Percentiles rank a stretch among this genome's conserved stretches.
Conservation (phyloP, 106 monocot genomes). For the Acorus gramineus region DNA sequence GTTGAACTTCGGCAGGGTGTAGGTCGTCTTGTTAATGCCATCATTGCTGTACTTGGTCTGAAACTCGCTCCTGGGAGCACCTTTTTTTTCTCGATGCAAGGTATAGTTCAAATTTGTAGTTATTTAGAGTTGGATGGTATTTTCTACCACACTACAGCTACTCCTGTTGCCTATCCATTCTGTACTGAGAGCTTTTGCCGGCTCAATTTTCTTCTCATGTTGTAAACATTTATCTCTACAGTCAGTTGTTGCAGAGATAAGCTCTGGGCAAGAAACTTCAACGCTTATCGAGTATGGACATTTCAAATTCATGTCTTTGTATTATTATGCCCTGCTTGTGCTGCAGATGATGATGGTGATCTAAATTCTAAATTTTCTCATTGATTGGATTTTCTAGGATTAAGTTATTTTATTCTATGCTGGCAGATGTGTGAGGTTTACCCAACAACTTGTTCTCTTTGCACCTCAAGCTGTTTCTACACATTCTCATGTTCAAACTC, state of each 20-base stretch:
- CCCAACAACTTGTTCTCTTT: conserved; percentile 98
- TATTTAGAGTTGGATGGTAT: no score
- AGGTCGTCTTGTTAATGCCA: conserved; percentile 77
- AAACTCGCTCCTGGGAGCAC: conserved; percentile 95
- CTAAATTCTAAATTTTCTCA: no score
- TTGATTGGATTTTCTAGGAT: conserved; percentile 1
- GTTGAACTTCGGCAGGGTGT: conserved; percentile 83
- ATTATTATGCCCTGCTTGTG: no score
- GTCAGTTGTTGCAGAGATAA: conserved; percentile 93
- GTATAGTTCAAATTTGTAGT: conserved; percentile 14
- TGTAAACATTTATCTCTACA: conserved; percentile 11
- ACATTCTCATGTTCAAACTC: conserved; percentile 75
- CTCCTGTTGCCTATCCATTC: not conserved
- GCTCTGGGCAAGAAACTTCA: conserved; percentile 80
- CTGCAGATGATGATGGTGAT: no score
- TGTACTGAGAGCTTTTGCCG: not conserved
- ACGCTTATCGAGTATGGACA: conserved; percentile 74
- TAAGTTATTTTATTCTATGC: not conserved
- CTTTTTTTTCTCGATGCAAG: conserved; percentile 98
- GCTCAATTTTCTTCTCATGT: not conserved
- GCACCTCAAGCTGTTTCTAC: conserved; percentile 97
- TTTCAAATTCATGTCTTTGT: not conserved
- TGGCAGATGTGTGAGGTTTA: conserved; percentile 81
- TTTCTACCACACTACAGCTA: no score
- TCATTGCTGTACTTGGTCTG: conserved; percentile 95